Evolutionary conservation across 192 early-diverging fungal genomes (phyloP).

Genomic region (Mortierella antarctica): DNA sequence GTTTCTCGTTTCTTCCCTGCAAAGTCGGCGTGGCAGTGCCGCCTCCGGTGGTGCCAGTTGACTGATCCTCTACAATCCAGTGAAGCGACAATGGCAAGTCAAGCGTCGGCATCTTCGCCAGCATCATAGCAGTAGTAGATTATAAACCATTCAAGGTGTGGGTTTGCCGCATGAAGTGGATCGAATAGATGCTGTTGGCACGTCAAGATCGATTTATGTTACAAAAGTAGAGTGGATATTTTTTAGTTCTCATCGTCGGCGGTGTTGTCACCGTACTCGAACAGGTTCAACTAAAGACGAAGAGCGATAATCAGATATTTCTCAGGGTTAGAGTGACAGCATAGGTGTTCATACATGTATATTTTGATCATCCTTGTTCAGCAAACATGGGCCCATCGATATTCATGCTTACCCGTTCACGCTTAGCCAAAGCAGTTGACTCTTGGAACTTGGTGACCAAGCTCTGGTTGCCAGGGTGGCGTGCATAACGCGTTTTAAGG

Average conservation of each 20-base stretch:
- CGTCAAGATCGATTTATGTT: no score
- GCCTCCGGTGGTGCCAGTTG: conserved; percentile 48
- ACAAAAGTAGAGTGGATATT: no score
- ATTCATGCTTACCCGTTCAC: conserved; percentile 62
- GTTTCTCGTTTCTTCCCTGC: conserved; percentile 44
- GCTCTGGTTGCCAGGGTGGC: conserved; percentile 59
- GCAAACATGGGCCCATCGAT: not conserved
- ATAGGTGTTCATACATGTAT: no score
- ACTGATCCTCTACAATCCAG: conserved; percentile 12
- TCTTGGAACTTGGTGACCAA: conserved; percentile 72
- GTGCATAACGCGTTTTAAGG: conserved; percentile 59
- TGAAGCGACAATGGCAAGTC: not conserved
- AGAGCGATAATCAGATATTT: not conserved
- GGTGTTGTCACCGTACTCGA: conserved; percentile 70
- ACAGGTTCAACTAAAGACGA: conserved; percentile 59
- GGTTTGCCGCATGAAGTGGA: no score
- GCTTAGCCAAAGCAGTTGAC: conserved; percentile 75
- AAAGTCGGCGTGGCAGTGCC: conserved; percentile 46
- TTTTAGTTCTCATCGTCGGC: conserved; percentile 51
- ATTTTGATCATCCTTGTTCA: not conserved
- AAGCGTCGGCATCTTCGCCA: not conserved
- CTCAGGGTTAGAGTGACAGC: not conserved
- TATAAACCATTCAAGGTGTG: no score
- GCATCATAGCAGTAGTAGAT: not conserved
- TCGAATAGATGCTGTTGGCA: no score